A percentile compares a stretch with the other conserved stretches of the same genome.
phyloP scores from a whole-genome alignment of 139 green algal genomes.

The Asterochloris erici region DNA sequence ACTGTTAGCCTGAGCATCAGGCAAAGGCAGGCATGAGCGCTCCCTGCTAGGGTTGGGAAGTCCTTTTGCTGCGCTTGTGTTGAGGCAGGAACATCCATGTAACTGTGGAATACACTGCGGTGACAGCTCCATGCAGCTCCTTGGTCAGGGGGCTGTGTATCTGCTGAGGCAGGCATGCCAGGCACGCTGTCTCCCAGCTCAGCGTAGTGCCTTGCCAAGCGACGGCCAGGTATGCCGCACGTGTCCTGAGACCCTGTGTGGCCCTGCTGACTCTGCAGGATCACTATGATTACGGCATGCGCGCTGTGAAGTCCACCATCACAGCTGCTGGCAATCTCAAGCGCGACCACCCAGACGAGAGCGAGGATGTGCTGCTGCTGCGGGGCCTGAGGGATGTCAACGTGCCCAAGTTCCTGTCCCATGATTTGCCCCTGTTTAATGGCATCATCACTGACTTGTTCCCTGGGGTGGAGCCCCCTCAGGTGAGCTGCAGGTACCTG shows the following conservation, averaged over 20 bases:
- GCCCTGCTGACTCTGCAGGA: slow-evolving; percentile 36
- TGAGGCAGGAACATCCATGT: too few species aligned
- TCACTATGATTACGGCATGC: slow-evolving; percentile 85
- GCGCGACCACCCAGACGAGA: slow-evolving; percentile 45
- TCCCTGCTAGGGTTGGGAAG: too few species aligned
- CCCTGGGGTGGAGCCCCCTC: slow-evolving; percentile 38
- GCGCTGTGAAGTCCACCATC: slow-evolving; percentile 77
- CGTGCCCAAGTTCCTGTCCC: slow-evolving; percentile 79
- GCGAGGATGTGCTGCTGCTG: slow-evolving; percentile 69
- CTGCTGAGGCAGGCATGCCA: too few species aligned
- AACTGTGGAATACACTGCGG: too few species aligned
- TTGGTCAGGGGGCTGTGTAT: too few species aligned
- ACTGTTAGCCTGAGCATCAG: background rate
- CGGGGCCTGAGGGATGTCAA: slow-evolving; percentile 76
- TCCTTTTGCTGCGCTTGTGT: too few species aligned
- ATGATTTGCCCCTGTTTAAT: slow-evolving; percentile 76
- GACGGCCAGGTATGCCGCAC: too few species aligned
- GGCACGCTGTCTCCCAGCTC: too few species aligned
- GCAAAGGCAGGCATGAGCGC: too few species aligned
- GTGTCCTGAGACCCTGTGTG: too few species aligned
- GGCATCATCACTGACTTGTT: slow-evolving; percentile 79
- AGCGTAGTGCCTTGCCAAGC: too few species aligned
- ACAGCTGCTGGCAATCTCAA: slow-evolving; percentile 68
- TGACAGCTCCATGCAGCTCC: too few species aligned
- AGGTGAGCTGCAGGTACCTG: background rate